phyloP scores from a whole-genome alignment of 331 rosid species.

The Pyrus hybrid region DNA sequence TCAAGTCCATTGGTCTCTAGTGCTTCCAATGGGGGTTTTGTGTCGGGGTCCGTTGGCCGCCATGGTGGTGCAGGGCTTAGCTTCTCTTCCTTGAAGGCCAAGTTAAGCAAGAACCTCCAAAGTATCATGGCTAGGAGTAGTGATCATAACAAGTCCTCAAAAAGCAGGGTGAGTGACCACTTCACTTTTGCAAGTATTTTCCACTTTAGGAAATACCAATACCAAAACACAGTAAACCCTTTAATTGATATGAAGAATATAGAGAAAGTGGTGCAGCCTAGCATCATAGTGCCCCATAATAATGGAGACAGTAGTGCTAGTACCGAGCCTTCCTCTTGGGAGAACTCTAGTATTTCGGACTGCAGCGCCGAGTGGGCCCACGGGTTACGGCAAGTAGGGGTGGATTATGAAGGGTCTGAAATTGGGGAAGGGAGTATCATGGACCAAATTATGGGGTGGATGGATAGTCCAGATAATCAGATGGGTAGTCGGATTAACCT shows the following conservation, averaged over 20 bases:
- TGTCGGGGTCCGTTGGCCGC: conserved; percentile 18
- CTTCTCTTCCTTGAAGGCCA: conserved; percentile 76
- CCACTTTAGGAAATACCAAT: conserved; percentile 41
- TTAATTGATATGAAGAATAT: conserved; percentile 33
- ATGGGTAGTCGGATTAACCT: background rate
- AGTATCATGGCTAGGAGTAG: conserved; percentile 57
- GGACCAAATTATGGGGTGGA: conserved; percentile 60
- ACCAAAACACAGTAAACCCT: conserved; percentile 29
- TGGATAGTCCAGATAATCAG: conserved; percentile 36
- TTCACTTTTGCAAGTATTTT: conserved; percentile 79
- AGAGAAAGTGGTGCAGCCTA: conserved; percentile 75
- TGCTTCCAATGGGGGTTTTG: background rate
- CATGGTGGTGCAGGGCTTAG: conserved; percentile 38
- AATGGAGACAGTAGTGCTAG: background rate
- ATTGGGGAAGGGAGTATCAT: conserved; percentile 36
- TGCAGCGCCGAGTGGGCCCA: conserved; percentile 42
- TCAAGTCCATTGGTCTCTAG: conserved; percentile 9
- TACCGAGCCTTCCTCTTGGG: conserved; percentile 29
- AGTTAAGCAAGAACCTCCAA: conserved; percentile 72
- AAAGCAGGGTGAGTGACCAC: conserved; percentile 82
- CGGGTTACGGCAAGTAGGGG: conserved; percentile 36
- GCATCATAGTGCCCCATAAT: conserved; percentile 62
- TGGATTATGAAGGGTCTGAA: conserved; percentile 49
- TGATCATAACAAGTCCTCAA: conserved; percentile 37
- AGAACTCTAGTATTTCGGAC: conserved; percentile 42